These are phyloP conservation scores for Uronychia setigera DNA, from an alignment of 73 alveolate species.

Conservation along the genomic window DNA sequence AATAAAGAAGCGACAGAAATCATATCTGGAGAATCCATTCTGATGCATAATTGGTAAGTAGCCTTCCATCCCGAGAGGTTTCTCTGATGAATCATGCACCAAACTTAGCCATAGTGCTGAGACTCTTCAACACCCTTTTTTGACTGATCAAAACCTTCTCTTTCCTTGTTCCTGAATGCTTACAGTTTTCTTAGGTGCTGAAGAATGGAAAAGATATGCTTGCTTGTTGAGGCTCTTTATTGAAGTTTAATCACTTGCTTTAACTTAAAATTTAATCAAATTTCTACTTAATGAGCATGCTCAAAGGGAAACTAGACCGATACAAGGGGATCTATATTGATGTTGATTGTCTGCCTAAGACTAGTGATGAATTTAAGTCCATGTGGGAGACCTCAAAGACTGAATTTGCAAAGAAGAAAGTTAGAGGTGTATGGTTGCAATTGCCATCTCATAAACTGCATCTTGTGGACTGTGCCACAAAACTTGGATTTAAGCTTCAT, in stretches of 20 bases:
- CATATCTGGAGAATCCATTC: background rate
- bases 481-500: conserved; percentile 58
- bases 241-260: background rate
- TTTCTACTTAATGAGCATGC: background rate
- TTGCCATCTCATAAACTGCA: conserved; percentile 10
- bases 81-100: conserved; percentile 2
- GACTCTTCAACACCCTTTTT: background rate
- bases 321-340: conserved; percentile 31
- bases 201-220: background rate
- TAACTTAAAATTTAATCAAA: no score
- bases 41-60: background rate
- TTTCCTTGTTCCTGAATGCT: no score
- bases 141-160: background rate
- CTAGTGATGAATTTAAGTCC: conserved; percentile 9
- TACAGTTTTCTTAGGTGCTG: background rate
- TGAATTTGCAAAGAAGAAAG: conserved; percentile 16
- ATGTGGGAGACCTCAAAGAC: background rate
- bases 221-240: background rate
- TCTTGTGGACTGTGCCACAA: conserved; percentile 36
- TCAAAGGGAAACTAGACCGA: conserved; percentile 28
- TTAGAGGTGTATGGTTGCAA: conserved; percentile 48
- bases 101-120: background rate
- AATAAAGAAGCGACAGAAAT: background rate
- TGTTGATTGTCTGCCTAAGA: conserved; percentile 5
- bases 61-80: background rate